These are phyloP conservation scores for Cnidoscolus chayamansa DNA, from an alignment of 441 rosid species.

Conservation along the genomic window DNA sequence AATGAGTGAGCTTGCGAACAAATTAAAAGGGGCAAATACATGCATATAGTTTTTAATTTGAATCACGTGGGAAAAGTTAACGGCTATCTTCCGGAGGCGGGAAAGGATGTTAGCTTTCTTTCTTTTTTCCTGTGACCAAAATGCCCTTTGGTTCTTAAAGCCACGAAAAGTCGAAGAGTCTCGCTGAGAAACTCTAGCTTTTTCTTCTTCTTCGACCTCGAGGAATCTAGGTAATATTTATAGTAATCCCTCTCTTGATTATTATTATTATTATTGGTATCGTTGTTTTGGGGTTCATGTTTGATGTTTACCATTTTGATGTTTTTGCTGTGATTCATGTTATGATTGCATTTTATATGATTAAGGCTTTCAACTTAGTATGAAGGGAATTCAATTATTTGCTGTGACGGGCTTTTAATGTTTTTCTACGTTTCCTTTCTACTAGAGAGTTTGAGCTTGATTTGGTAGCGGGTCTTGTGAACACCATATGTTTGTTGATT, in stretches of 20 bases:
- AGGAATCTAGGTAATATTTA: background rate
- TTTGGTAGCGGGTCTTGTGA: background rate
- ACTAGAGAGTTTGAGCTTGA: background rate
- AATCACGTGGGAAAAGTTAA: constrained; percentile 9
- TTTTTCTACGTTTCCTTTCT: too few relatives aligned
- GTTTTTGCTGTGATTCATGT: background rate
- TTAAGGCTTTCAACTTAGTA: too few relatives aligned
- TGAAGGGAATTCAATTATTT: background rate
- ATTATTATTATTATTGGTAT: background rate
- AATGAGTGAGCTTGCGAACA: constrained; percentile 19
- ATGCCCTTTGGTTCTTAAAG: background rate
- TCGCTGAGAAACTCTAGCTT: too few relatives aligned
- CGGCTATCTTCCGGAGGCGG: constrained; percentile 5
- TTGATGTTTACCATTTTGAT: background rate
- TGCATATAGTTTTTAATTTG: background rate
- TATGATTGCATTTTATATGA: too few relatives aligned
- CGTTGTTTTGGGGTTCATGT: background rate
- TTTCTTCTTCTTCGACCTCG: background rate
- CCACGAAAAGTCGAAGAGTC: too few relatives aligned
- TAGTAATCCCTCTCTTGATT: background rate
- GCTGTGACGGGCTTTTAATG: background rate
- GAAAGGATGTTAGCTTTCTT: background rate
- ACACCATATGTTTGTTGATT: background rate
- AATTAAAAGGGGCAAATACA: background rate
- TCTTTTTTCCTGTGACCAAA: background rate